Base-by-base conservation (phyloP, 257 asterid genomes). In the Anisodus acutangulus region DNA sequence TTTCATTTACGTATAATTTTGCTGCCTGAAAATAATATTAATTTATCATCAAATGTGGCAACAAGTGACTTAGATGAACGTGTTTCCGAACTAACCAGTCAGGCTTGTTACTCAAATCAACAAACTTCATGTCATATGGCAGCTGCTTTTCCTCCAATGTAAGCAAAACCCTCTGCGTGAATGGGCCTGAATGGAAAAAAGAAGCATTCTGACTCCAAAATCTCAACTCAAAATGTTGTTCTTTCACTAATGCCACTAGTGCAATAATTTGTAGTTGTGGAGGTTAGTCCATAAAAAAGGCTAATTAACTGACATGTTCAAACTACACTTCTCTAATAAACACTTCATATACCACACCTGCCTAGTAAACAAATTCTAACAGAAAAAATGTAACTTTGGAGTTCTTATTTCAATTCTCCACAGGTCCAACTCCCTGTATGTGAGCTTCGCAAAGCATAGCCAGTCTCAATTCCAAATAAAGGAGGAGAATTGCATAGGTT, bases 101-200 rank as follows among this genome's bases (percentile, higher is more conserved):
- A 0, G 99, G 98, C 86, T 96, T 96, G 92, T 94, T 93, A 74
- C 87, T 85, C 68, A 94, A 87, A 91, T 96, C 93, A 90, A 92
- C 90, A 85, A 91, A 89, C 89, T 94, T 96, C 90, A 92, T 55
- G 43, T 94, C 97, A 90, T 96, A 96, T 1, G 99, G 93, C 47
- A 96, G 90, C 58, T 89, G 92, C 67, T 96, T 96, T 85, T 94
- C 99, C 91, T 96, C 98, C 88, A 96, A 85, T 45, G 98, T 94
- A 84, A 96, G 93, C 89, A 96, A 89, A 85, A 96, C 95, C 84
- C 97, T 91, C 58, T 96, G 99, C 0, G 98, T 90, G 87, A 96
- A 97, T 4, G 98, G 99, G 80, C 99, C 98, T 94, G 88, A 64
- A 69, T 45, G 67, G 8, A 37, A 22, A 41, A 39, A 37, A 4